Base-by-base conservation (phyloP, 2,329 filamentous ascomycete species). In the Talaromyces sp. region DNA sequence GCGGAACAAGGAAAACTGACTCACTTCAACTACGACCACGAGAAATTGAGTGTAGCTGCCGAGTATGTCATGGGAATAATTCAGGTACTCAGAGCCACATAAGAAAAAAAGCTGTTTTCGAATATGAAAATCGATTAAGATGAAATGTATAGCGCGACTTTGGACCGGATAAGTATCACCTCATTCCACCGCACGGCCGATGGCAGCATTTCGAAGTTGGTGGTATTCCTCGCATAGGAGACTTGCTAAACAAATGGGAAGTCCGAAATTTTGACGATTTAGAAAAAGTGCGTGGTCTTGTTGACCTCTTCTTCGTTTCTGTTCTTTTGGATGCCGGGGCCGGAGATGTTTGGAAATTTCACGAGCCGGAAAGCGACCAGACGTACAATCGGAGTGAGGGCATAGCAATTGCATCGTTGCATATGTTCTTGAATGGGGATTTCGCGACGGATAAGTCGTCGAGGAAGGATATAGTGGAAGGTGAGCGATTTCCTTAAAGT, bases 181-280 rank as follows among this genome's bases (percentile, higher is more conserved):
- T 39, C 31, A 63, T 63, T 43, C 61, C 61, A 24, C 61, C 61
- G 14, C 61, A 63, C 66, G 85, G 79, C 8, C 81, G 86, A 37
- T 88, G 86, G 83, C 86, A 88, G 70, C 86, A 88, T 74, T 88
- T 88, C 68, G 82, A 87, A 10, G 81, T 86, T 43, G 85, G 85
- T 10, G 79, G 78, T 11, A 75, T 84, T 31, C 75, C 81, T 45
- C 83, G 85, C 41, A 73, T 86, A 6, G 73, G 76, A 3, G 70
- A 76, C 6, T 70, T 85, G 3, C 73, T 83, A 2, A 69, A 77
- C 19, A 70, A 77, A 41, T 85, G 84, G 84, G 73, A 81, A 1
- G 70, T 68, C 1, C 73, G 77, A 0, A 31, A 27, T 0, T 70
- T 72, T 45, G 81, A 85, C 56, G 75, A 78, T 1, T 66, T 74